Conservation (phyloP, 345 rosid species). For the Populus davidiana region DNA sequence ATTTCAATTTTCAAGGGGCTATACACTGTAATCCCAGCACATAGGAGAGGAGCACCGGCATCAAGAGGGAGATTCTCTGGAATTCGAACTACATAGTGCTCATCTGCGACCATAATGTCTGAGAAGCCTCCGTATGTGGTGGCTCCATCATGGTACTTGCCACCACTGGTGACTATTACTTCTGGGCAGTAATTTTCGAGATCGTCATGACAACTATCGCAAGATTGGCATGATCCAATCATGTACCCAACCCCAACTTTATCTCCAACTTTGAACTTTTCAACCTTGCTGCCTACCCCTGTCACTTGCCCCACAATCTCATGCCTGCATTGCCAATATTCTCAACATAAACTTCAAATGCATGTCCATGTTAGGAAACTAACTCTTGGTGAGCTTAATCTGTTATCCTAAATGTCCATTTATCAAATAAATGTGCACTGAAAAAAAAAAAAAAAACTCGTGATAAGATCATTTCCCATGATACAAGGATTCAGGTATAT, state of each 20-base stretch:
- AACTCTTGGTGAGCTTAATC: no score
- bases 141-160: neutral
- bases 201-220: neutral
- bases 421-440: no score
- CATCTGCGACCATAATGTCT: neutral
- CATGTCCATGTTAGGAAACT: no score
- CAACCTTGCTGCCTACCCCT: neutral
- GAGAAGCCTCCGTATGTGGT: neutral
- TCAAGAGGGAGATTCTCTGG: neutral
- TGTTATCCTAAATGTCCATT: no score
- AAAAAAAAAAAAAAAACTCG: no score
- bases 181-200: neutral
- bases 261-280: neutral
- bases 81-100: neutral
- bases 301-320: neutral
- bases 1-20: neutral
- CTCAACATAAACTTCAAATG: no score
- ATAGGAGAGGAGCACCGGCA: neutral
- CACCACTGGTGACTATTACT: neutral
- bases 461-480: no score
- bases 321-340: neutral
- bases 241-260: neutral
- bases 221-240: neutral
- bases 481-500: no score
- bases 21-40: neutral